Evolutionary conservation across 306 rosid genomes (phyloP).

Genomic region (Quillaja saponaria): DNA sequence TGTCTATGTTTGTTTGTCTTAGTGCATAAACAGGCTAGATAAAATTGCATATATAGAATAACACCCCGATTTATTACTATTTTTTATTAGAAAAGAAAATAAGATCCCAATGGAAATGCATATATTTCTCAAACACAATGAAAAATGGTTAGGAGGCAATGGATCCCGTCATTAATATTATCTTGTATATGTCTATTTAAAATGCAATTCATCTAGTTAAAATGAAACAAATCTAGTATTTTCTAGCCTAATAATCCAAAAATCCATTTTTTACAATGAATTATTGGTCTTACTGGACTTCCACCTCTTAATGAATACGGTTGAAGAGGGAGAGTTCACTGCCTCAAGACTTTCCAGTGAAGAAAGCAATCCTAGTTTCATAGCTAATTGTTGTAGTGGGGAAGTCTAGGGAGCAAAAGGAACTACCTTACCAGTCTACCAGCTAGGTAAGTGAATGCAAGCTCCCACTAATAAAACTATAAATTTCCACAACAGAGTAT

Average conservation of each 20-base stretch:
- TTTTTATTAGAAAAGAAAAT: too few species aligned
- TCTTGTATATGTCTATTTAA: background rate
- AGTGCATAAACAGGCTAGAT: background rate
- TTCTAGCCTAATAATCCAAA: background rate
- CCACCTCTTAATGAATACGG: too few species aligned
- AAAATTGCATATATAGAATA: constrained; percentile 1
- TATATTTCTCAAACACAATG: background rate
- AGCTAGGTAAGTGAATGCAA: background rate
- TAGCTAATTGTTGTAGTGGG: background rate
- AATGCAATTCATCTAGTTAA: background rate
- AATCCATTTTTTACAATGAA: background rate
- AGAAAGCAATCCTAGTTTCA: background rate
- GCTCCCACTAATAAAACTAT: too few species aligned
- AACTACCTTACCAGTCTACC: background rate
- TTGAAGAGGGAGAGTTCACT: too few species aligned
- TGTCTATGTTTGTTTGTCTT: background rate
- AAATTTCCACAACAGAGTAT: background rate
- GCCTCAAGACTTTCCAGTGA: background rate
- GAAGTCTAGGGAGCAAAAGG: background rate
- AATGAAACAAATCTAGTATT: background rate
- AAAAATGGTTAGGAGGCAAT: background rate
- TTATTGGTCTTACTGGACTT: too few species aligned
- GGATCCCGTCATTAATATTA: background rate
- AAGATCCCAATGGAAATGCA: background rate
- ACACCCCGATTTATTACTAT: background rate